Base-by-base conservation (phyloP, 345 rosid genomes). In the Heritiera fomes region DNA sequence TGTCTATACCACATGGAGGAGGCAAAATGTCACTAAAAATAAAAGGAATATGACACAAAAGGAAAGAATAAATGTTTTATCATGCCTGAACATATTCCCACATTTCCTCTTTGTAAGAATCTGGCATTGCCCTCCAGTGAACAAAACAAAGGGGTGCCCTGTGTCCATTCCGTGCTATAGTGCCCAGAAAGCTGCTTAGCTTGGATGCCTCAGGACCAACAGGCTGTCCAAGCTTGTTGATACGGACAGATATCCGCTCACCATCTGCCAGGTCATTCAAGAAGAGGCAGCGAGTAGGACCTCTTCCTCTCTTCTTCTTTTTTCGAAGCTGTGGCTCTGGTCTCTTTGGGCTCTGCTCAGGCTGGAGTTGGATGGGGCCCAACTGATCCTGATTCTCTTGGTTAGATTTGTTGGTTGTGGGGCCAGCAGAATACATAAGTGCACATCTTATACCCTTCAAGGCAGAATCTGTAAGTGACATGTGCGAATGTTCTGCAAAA, bases 41-140 rank as follows among this genome's bases (percentile, higher is more conserved):
- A 49, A 50, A 58, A 59, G 17, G 18, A 70, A 64, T 14, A 75
- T 4, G 49, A 20, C 2, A 60, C 0, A 49, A 62, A 8, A 45
- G 43, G 55, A 76, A 34, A 79, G 0, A 55, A 53, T 8, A 71
- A 65, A 55, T 14, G 52, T 20, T 38, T 73, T 45, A n/a, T 53
- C 55, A 34, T 82, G 81, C 87, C 85, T 83, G 87, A 38, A 83
- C 82, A 73, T 43, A 59, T 78, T 75, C 74, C 87, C 87, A 85
- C 81, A 85, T 80, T 6, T 78, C 77, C 60, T 80, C 85, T 69
- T 85, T 85, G 70, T 34, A 30, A 43, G 77, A 69, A 43, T 78
- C 65, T 7, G 85, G 85, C 77, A 85, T 49, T 45, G 62, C 71
- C 66, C 73, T 77, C 87, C 87, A 83, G 10, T 76, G 60, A 12